phyloP scores from a whole-genome alignment of 306 rosid genomes.

The Bauhinia variegata region DNA sequence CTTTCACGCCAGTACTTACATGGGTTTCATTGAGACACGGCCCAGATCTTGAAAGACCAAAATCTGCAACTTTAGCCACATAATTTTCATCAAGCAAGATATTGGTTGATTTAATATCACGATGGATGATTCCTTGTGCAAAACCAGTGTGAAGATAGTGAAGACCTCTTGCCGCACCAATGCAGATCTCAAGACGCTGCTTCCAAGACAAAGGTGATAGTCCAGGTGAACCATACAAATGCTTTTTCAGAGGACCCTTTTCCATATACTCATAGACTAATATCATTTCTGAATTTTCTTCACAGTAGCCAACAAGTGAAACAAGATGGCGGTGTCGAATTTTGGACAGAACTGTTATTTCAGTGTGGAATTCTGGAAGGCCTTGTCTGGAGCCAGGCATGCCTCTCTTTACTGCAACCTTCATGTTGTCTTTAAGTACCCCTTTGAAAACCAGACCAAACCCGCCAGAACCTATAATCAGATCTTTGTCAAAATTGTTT shows the following conservation, averaged over 20 bases:
- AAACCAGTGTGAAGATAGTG: slow-evolving; percentile 99
- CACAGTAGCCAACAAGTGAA: slow-evolving; percentile 90
- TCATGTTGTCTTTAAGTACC: slow-evolving; percentile 66
- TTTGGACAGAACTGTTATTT: slow-evolving; percentile 78
- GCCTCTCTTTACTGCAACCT: slow-evolving; percentile 96
- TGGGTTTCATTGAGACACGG: slow-evolving; percentile 91
- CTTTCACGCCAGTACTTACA: slow-evolving; percentile 95
- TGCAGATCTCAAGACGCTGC: slow-evolving; percentile 93
- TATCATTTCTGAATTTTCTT: slow-evolving; percentile 96
- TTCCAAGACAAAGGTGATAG: slow-evolving; percentile 74
- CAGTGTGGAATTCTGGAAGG: slow-evolving; percentile 95
- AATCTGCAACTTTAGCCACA: slow-evolving; percentile 97
- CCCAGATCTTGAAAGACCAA: slow-evolving; percentile 95
- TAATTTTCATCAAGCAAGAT: slow-evolving; percentile 83
- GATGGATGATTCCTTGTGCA: slow-evolving; percentile 96
- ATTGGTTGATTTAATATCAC: slow-evolving; percentile 95
- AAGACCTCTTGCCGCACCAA: slow-evolving; percentile 93
- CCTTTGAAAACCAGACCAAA: slow-evolving; percentile 93
- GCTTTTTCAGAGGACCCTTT: slow-evolving; percentile 83
- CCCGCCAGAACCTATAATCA: slow-evolving; percentile 90
- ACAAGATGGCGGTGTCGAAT: slow-evolving; percentile 96
- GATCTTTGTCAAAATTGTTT: slow-evolving; percentile 70
- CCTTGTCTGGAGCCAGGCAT: slow-evolving; percentile 98
- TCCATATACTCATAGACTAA: slow-evolving; percentile 91
- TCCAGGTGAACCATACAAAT: slow-evolving; percentile 62